Evolutionary conservation across 306 rosid species (phyloP), one percentile per base, ranked within the genome.

Genomic region (Phaseolus lunatus): DNA sequence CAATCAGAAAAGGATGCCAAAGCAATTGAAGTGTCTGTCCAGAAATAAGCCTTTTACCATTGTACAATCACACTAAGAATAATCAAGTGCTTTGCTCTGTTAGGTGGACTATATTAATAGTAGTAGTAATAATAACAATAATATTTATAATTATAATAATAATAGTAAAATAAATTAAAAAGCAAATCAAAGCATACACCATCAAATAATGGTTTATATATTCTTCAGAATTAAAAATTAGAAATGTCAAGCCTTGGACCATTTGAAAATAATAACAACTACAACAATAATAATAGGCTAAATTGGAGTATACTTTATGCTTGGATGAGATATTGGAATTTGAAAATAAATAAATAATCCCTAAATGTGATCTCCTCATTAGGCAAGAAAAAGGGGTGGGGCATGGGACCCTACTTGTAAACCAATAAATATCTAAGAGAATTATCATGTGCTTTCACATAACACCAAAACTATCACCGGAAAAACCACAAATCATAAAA

Each of bases 11-110:
- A 67, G 56, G 39, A 24, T 23, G 72, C 37, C 39, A 44, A 44
- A 67, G 35, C 72, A 44, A 67, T 44, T 67, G 72, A 20, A 65
- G 19, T 41, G 47, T 11, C 47, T 41, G 47, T 11, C 47, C 14
- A 41, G 15, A 41, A 64, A 5, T n/a, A 33, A 9, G 9, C 3
- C 47, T 10, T 41, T 41, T 41, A 41, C 47, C 47, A 41, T 10
- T 9, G 14, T 41, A 41, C 4, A 41, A 41, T 41, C 47, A 41
- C 14, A 10, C 47, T 1, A 41, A 41, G 4, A 41, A 41, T 2
- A 41, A 41, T 3, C 47, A 41, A 41, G 14, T 41, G 14, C 47
- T 9, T 39, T 41, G 47, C 47, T 41, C 14, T 41, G 47, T 14
- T 41, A 41, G 47, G 13, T 11, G 47, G 14, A 41, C 14, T 9